phyloP scores from a whole-genome alignment of 257 asterid species.

The Nemophila menziesii region DNA sequence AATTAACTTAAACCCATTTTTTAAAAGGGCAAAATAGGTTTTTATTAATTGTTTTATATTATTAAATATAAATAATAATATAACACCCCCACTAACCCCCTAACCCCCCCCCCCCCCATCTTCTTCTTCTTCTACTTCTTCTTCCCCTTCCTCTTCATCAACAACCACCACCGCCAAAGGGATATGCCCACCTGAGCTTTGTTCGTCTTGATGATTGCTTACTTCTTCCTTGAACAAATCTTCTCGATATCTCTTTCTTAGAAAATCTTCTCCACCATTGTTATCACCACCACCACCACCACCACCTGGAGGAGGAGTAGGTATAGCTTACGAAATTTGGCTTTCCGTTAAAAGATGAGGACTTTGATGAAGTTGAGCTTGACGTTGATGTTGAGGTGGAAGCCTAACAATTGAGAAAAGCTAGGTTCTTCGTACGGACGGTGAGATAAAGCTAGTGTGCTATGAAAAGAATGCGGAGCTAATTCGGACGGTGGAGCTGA shows the following conservation, averaged over 20 bases:
- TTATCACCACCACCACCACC: constrained; percentile 22
- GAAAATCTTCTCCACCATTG: constrained; percentile 31
- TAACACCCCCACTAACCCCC: too few relatives aligned
- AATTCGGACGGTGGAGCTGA: constrained; percentile 59
- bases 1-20: too few relatives aligned
- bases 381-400: constrained; percentile 21
- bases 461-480: constrained; percentile 44
- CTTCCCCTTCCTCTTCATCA: too few relatives aligned
- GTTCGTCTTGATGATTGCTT: too few relatives aligned
- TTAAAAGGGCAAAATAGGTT: too few relatives aligned
- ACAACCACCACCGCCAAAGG: too few relatives aligned
- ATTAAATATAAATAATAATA: too few relatives aligned
- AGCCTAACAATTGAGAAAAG: constrained; percentile 62
- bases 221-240: constrained; percentile 57
- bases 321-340: constrained; percentile 25
- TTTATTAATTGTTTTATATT: too few relatives aligned
- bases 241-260: constrained; percentile 58
- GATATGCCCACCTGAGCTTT: too few relatives aligned
- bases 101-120: too few relatives aligned
- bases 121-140: too few relatives aligned
- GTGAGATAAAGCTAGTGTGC: constrained; percentile 41
- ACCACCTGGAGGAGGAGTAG: constrained; percentile 25
- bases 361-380: constrained; percentile 14
- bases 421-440: constrained; percentile 38
- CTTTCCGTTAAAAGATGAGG: constrained; percentile 28